Conservation (phyloP, 2,329 filamentous ascomycete species). For the Niveomyces coronatus region DNA sequence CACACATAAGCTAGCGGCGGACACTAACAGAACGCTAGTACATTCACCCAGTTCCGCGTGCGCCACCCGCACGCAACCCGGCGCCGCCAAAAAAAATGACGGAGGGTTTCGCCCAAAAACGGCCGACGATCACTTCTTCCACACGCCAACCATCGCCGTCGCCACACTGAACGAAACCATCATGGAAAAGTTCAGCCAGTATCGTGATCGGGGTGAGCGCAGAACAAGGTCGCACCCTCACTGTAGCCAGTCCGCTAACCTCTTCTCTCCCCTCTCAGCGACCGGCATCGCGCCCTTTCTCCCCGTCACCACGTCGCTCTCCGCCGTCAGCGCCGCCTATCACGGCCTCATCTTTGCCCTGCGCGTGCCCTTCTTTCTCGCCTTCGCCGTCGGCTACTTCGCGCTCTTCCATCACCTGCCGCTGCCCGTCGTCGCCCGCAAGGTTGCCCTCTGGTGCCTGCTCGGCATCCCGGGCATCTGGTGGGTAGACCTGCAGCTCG, state of each 20-base stretch:
- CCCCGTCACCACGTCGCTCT: constrained; percentile 58
- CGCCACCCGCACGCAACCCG: too few species aligned
- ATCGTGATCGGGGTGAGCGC: constrained; percentile 76
- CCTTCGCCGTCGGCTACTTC: constrained; percentile 62
- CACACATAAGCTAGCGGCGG: too few species aligned
- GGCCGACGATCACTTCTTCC: too few species aligned
- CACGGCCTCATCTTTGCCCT: constrained; percentile 67
- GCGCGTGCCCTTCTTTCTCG: constrained; percentile 68
- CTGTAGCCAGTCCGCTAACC: background rate
- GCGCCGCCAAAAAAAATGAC: too few species aligned
- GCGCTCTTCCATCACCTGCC: constrained; percentile 74
- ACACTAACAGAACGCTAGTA: too few species aligned
- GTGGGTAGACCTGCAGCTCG: constrained; percentile 98
- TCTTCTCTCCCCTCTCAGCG: constrained; percentile 39
- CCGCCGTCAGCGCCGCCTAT: constrained; percentile 51
- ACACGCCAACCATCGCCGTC: too few species aligned
- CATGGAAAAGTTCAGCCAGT: constrained; percentile 96
- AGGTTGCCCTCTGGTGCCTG: constrained; percentile 78
- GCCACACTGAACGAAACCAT: too few species aligned
- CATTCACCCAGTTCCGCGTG: too few species aligned
- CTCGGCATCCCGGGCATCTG: constrained; percentile 86
- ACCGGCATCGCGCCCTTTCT: constrained; percentile 96
- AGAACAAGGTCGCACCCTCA: background rate
- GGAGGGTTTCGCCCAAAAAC: too few species aligned
- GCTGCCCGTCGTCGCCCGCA: constrained; percentile 51